Conservation (phyloP, 2,329 filamentous ascomycete species). For the Alternaria brassicae region DNA sequence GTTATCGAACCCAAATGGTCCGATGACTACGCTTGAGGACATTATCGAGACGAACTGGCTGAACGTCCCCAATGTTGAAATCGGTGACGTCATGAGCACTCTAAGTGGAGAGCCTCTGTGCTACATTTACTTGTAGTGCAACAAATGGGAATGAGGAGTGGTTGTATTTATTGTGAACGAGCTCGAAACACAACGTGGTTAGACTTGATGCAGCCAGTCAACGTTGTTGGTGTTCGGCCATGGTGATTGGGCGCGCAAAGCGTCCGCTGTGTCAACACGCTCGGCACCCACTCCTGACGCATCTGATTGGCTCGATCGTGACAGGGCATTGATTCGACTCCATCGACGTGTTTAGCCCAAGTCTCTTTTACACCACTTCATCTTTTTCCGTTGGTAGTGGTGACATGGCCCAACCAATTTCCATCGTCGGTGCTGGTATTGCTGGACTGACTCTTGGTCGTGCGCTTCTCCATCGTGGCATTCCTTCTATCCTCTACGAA, state of each 20-base stretch:
- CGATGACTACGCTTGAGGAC: constrained; percentile 57
- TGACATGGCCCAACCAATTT: too few species aligned
- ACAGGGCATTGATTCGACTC: too few species aligned
- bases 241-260: neutral
- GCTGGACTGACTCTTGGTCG: constrained; percentile 53
- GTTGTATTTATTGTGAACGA: neutral
- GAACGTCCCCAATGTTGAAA: constrained; percentile 35
- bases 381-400: too few species aligned
- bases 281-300: neutral
- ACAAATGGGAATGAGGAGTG: neutral
- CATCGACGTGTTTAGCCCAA: too few species aligned
- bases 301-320: neutral
- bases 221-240: neutral
- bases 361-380: too few species aligned
- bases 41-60: constrained; percentile 49
- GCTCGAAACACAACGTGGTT: neutral
- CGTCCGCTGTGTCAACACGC: neutral
- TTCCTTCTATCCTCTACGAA: constrained; percentile 46
- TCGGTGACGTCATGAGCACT: constrained; percentile 52
- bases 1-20: constrained; percentile 50
- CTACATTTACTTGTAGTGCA: constrained; percentile 51
- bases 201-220: neutral
- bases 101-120: constrained; percentile 53
- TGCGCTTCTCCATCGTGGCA: constrained; percentile 45
- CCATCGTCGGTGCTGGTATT: constrained; percentile 56